Evolutionary conservation across 305 asterid species (phyloP).

Genomic region (Stenogyne calaminthoides): DNA sequence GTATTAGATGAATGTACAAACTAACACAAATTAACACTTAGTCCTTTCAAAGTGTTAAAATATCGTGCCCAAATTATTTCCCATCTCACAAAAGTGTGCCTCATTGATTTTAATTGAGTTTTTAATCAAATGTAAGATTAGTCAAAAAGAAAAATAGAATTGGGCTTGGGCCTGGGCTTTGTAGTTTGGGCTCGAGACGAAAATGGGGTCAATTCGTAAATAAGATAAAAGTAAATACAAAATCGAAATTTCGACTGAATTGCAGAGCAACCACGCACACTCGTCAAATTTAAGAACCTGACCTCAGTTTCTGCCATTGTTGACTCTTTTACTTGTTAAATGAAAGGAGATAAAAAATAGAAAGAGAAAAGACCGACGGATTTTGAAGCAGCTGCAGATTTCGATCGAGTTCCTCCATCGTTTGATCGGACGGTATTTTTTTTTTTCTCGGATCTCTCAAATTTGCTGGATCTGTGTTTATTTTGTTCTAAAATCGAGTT

Average conservation of each 20-base stretch:
- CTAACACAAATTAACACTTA: too few relatives aligned
- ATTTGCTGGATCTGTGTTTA: conserved; percentile 41
- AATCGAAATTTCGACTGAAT: not conserved
- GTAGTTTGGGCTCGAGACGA: not conserved
- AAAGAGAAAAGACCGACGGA: conserved; percentile 31
- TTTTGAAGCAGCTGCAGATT: conserved; percentile 45
- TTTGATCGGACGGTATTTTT: conserved; percentile 59
- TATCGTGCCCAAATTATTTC: too few relatives aligned
- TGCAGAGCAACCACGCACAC: conserved; percentile 19
- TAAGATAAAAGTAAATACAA: not conserved
- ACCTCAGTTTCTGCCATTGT: not conserved
- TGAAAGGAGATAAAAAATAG: not conserved
- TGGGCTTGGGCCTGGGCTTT: conserved; percentile 10
- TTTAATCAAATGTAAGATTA: not conserved
- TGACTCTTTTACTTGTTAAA: not conserved
- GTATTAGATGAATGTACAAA: too few relatives aligned
- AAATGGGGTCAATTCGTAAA: conserved; percentile 11
- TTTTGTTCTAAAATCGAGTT: not conserved
- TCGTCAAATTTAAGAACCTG: conserved; percentile 27
- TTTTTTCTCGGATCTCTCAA: conserved; percentile 21
- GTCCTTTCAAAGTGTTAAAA: too few relatives aligned
- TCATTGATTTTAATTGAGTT: not conserved
- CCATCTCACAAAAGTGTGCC: too few relatives aligned
- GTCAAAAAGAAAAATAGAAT: too few relatives aligned
- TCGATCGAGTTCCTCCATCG: conserved; percentile 50